Percentiles rank a stretch among this genome's conserved stretches.
phyloP scores from a whole-genome alignment of 768 basidiomycete species.

The Mycena sanguinolenta region DNA sequence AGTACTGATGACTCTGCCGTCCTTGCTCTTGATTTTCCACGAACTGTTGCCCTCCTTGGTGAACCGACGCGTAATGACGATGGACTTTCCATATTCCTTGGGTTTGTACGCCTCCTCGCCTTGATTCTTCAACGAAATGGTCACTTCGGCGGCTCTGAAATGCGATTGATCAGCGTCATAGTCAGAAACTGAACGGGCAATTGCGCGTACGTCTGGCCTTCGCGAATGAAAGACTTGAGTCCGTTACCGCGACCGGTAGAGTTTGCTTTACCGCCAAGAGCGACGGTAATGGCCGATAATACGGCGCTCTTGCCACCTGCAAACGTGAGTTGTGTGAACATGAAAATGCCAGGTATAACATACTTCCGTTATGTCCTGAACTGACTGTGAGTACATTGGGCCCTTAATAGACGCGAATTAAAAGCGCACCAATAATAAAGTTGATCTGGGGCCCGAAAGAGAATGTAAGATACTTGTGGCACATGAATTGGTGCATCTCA shows the following conservation, averaged over 20 bases:
- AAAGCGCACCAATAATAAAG: conserved; percentile 87
- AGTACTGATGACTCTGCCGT: conserved; percentile 74
- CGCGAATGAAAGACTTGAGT: conserved; percentile 87
- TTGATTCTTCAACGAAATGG: conserved; percentile 87
- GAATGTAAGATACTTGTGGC: conserved; percentile 87
- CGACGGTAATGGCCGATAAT: conserved; percentile 92
- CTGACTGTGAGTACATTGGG: conserved; percentile 15
- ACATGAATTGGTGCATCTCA: conserved; percentile 96
- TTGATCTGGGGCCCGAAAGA: conserved; percentile 95
- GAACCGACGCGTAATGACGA: conserved; percentile 87
- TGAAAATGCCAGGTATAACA: background rate
- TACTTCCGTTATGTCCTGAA: conserved; percentile 41
- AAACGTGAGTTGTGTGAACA: background rate
- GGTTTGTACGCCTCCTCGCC: conserved; percentile 92
- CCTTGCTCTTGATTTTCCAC: conserved; percentile 87
- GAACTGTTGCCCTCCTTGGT: conserved; percentile 78
- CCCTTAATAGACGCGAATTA: background rate
- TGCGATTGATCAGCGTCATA: conserved; percentile 5
- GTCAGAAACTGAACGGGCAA: conserved; percentile 23
- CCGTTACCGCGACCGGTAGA: conserved; percentile 91
- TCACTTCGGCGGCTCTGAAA: conserved; percentile 77
- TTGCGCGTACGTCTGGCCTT: conserved; percentile 85
- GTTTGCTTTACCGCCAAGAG: conserved; percentile 93
- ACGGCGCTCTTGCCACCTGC: conserved; percentile 96
- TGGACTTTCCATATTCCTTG: conserved; percentile 87